Evolutionary conservation across 768 basidiomycete genomes (phyloP).

Genomic region (Fomitopsis pulvina): DNA sequence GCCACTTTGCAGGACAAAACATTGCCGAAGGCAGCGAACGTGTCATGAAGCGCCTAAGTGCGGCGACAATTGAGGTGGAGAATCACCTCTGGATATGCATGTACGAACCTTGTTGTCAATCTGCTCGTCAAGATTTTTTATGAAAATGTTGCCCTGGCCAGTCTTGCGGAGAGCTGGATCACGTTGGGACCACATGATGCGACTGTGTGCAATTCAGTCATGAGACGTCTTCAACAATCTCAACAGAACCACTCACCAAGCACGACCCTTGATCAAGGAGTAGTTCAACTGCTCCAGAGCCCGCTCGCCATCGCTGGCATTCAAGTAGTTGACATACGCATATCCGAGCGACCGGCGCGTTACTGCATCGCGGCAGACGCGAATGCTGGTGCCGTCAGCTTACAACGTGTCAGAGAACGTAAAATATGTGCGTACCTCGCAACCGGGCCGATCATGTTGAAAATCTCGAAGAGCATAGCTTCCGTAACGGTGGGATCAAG

Average conservation of each 20-base stretch:
- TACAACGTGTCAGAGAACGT: slow-evolving; percentile 2
- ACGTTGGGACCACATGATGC: slow-evolving; percentile 99
- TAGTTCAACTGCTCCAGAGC: slow-evolving; percentile 99
- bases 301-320: slow-evolving; percentile 93
- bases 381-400: slow-evolving; percentile 55
- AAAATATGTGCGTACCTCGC: slow-evolving; percentile 63
- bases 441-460: slow-evolving; percentile 99
- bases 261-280: slow-evolving; percentile 95
- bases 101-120: slow-evolving; percentile 90
- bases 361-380: slow-evolving; percentile 99
- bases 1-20: slow-evolving; percentile 99
- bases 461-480: slow-evolving; percentile 99
- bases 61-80: too few species aligned
- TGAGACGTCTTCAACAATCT: background rate
- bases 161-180: slow-evolving; percentile 99
- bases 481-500: slow-evolving; percentile 97
- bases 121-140: slow-evolving; percentile 95
- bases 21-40: slow-evolving; percentile 97
- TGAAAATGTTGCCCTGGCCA: slow-evolving; percentile 99
- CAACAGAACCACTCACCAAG: slow-evolving; percentile 59
- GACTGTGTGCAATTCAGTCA: slow-evolving; percentile 40
- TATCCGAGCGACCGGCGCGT: slow-evolving; percentile 99
- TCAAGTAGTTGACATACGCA: slow-evolving; percentile 99
- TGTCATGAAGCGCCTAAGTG: slow-evolving; percentile 91
- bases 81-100: background rate